Percentiles rank a stretch among this genome's conserved stretches.
These are phyloP conservation scores for Pythium sp. DNA, from an alignment of 352 stramenopile species.

Conservation along the genomic window DNA sequence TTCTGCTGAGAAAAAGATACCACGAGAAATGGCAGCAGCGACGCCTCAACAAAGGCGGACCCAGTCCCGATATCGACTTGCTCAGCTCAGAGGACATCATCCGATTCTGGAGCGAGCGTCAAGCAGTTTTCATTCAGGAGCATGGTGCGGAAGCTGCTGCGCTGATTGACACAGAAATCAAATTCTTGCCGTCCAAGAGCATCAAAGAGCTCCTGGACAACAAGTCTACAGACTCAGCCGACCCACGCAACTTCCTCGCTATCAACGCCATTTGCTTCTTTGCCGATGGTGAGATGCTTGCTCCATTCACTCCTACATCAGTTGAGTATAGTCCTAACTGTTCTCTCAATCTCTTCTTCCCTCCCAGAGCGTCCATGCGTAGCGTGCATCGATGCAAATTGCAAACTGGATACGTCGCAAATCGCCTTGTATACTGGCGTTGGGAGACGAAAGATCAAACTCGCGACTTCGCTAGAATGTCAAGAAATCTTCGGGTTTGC, in stretches of 20 bases:
- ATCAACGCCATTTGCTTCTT: constrained; percentile 82
- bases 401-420: constrained; percentile 61
- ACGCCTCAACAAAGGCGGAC: neutral
- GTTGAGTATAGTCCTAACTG: neutral
- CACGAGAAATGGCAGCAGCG: constrained; percentile 25
- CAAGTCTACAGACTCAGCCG: constrained; percentile 14
- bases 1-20: constrained; percentile 33
- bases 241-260: constrained; percentile 36
- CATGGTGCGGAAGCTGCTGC: neutral
- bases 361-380: constrained; percentile 47
- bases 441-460: constrained; percentile 63
- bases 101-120: constrained; percentile 11
- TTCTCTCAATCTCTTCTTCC: neutral
- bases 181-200: constrained; percentile 39
- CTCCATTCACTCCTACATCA: neutral
- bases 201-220: constrained; percentile 33
- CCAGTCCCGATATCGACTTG: neutral
- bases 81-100: constrained; percentile 13
- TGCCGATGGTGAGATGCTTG: constrained; percentile 38
- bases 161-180: constrained; percentile 14
- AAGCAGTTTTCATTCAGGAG: neutral
- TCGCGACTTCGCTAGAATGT: constrained; percentile 61
- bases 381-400: constrained; percentile 55
- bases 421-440: constrained; percentile 46
- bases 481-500: constrained; percentile 59